Conservation (phyloP, 2,329 filamentous ascomycete genomes). For the Monosporascus sp. region DNA sequence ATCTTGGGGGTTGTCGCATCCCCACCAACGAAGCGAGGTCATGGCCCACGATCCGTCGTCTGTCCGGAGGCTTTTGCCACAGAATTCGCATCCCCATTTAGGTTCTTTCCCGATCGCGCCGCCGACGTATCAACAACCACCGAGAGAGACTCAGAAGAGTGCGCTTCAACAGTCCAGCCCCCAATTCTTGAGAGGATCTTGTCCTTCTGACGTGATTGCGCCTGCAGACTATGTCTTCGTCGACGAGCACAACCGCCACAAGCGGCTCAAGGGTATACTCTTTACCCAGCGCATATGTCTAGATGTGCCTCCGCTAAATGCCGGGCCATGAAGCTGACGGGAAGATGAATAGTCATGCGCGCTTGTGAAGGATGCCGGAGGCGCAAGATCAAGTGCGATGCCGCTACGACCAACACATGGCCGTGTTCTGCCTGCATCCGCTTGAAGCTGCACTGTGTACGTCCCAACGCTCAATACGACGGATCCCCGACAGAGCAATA, state of each 20-base stretch:
- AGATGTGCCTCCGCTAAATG: conserved; percentile 1
- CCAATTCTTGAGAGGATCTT: conserved; percentile 1
- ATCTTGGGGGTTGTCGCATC: too few species aligned
- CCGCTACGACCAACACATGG: conserved; percentile 95
- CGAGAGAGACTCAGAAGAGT: conserved; percentile 81
- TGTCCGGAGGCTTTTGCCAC: conserved; percentile 59
- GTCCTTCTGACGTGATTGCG: conserved; percentile 11
- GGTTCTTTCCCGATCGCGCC: conserved; percentile 74
- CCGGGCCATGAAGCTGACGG: conserved; percentile 13
- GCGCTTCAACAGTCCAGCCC: conserved; percentile 32
- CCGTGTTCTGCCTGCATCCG: conserved; percentile 91
- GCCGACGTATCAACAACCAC: conserved; percentile 50
- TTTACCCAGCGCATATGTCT: neutral
- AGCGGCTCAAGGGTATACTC: conserved; percentile 79
- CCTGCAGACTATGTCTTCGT: conserved; percentile 92
- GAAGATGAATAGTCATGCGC: conserved; percentile 69
- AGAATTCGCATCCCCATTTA: conserved; percentile 63
- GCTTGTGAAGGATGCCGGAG: conserved; percentile 92
- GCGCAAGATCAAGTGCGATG: conserved; percentile 97
- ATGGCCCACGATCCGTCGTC: conserved; percentile 62
- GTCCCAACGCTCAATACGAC: conserved; percentile 76
- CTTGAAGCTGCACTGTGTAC: conserved; percentile 88
- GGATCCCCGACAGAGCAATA: conserved; percentile 46
- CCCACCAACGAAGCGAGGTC: neutral
- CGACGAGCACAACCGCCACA: conserved; percentile 97